phyloP scores from a whole-genome alignment of 2,329 filamentous ascomycete genomes.

The Penicillium polonicum region DNA sequence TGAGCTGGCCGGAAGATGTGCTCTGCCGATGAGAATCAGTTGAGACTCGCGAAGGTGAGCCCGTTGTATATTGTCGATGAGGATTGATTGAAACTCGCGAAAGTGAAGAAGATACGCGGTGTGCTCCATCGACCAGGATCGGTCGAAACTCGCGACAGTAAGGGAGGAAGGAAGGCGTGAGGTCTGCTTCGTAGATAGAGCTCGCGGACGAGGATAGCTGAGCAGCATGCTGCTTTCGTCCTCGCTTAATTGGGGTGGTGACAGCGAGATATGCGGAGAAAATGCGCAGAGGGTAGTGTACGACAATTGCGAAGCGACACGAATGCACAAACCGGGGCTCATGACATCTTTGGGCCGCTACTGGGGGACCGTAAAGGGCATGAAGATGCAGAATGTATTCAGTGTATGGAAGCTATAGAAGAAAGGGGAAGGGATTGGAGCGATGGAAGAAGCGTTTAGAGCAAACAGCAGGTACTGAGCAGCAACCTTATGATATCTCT shows the following conservation, averaged over 20 bases:
- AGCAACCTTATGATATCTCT: background rate
- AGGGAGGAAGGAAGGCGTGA: background rate
- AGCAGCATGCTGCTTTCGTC: background rate
- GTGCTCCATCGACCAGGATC: too few species aligned
- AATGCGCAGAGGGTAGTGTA: background rate
- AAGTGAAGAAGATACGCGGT: too few species aligned
- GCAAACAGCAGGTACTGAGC: background rate
- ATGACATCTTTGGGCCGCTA: background rate
- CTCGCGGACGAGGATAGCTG: background rate
- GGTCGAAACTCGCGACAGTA: background rate
- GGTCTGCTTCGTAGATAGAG: background rate
- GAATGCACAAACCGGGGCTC: background rate
- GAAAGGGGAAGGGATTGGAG: background rate
- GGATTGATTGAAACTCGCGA: too few species aligned
- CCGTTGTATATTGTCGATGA: too few species aligned
- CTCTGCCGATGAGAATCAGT: too few species aligned
- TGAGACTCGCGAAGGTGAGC: too few species aligned
- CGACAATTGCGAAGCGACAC: background rate
- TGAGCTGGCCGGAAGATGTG: background rate
- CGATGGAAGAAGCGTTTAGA: background rate
- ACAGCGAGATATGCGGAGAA: background rate
- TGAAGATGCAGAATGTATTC: background rate
- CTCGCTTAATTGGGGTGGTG: background rate
- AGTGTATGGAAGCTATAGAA: background rate
- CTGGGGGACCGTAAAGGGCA: background rate